Evolutionary conservation across 2,329 filamentous ascomycete species (phyloP).

Genomic region (Colletotrichum sp.): DNA sequence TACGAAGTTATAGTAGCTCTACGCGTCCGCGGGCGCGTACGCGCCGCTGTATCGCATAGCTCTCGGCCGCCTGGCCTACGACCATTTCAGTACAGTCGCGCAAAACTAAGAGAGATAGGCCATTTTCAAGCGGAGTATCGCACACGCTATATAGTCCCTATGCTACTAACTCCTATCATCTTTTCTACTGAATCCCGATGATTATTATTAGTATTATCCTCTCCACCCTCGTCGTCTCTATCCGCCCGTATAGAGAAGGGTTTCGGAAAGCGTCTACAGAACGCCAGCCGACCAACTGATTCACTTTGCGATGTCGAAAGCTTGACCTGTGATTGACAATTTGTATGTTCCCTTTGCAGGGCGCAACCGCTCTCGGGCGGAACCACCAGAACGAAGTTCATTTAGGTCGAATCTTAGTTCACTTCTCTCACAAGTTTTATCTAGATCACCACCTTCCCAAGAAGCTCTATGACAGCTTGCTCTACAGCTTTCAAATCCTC

Average conservation of each 20-base stretch:
- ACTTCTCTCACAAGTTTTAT: background rate
- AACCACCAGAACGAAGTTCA: background rate
- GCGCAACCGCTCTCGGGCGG: background rate
- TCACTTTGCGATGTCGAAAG: too few species aligned
- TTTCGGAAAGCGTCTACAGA: background rate
- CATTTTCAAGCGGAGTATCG: background rate
- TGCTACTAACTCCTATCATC: background rate
- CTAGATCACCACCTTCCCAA: background rate
- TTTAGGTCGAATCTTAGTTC: background rate
- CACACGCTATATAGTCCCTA: background rate
- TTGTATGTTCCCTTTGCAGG: background rate
- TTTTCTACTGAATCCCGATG: background rate
- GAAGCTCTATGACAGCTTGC: background rate
- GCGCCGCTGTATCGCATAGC: too few species aligned
- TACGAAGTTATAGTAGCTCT: too few species aligned
- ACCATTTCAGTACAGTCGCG: too few species aligned
- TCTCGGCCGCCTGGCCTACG: too few species aligned
- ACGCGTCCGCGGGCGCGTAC: too few species aligned
- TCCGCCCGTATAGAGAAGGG: background rate
- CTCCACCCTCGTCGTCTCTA: background rate
- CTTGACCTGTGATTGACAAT: background rate
- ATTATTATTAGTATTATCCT: background rate
- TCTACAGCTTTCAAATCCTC: background rate
- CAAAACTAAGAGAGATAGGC: conserved; percentile 1
- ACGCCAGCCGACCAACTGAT: background rate